Evolutionary conservation across 805 yeast genomes (phyloP).

Genomic region (Ogataea naganishii): DNA sequence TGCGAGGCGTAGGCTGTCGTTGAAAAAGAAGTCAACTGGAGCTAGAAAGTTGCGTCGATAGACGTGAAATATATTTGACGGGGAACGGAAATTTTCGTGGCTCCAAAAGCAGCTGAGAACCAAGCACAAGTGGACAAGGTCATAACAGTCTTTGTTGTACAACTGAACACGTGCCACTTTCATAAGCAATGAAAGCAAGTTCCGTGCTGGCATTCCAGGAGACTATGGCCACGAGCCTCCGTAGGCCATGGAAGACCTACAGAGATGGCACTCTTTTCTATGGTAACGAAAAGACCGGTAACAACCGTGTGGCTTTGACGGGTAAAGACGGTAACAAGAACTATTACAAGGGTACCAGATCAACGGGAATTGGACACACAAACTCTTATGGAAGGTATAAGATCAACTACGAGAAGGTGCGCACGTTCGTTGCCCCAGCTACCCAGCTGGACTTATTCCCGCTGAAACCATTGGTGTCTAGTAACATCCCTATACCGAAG

Average conservation of each 20-base stretch:
- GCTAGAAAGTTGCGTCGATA: not conserved
- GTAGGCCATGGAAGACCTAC: conserved; percentile 85
- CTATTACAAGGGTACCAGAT: conserved; percentile 92
- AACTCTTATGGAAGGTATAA: conserved; percentile 68
- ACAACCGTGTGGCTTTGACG: conserved; percentile 75
- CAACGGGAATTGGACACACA: conserved; percentile 84
- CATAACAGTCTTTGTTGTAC: not conserved
- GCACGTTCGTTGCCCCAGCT: conserved; percentile 82
- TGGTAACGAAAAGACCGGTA: conserved; percentile 70
- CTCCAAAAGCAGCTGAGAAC: not conserved
- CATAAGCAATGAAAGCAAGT: conserved; percentile 40
- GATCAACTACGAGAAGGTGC: conserved; percentile 76
- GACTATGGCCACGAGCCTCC: conserved; percentile 37
- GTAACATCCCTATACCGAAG: conserved; percentile 58
- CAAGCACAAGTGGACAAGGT: not conserved
- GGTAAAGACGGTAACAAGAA: conserved; percentile 93
- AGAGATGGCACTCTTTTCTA: conserved; percentile 80
- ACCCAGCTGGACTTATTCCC: conserved; percentile 14
- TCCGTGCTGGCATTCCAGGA: conserved; percentile 36
- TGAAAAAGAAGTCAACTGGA: not conserved
- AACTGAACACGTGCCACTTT: not conserved
- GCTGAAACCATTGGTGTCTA: conserved; percentile 72
- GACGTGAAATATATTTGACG: not conserved
- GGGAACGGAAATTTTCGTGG: not conserved
- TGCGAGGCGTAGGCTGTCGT: too few species aligned